Evolutionary conservation across 2,329 filamentous ascomycete species (phyloP).

Genomic region (Metarhizium guizhouense): DNA sequence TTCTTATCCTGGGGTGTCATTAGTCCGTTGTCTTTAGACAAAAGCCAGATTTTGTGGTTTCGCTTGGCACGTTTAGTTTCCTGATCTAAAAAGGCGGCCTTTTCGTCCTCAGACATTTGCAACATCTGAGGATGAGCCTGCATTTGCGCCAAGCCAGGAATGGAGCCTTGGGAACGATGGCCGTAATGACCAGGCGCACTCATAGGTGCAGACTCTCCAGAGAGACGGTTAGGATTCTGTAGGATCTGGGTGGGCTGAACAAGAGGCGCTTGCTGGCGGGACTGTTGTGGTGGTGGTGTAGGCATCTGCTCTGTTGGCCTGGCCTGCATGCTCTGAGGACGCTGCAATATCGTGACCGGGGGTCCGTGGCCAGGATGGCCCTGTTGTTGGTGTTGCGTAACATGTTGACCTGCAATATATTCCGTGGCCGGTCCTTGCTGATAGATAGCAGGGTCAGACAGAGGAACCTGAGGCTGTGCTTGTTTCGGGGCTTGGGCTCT

Average conservation of each 20-base stretch:
- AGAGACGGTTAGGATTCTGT: constrained; percentile 65
- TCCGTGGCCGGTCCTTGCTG: constrained; percentile 15
- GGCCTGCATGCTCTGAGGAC: constrained; percentile 35
- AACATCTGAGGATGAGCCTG: constrained; percentile 40
- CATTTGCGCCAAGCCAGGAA: constrained; percentile 22
- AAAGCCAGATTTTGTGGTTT: constrained; percentile 93
- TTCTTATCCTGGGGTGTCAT: constrained; percentile 99
- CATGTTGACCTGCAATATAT: constrained; percentile 14
- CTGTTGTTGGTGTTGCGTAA: constrained; percentile 18
- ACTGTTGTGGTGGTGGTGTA: constrained; percentile 12
- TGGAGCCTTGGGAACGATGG: constrained; percentile 43
- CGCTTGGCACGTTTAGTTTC: constrained; percentile 93
- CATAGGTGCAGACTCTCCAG: constrained; percentile 34
- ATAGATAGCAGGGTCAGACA: constrained; percentile 21
- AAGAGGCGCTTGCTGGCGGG: constrained; percentile 27
- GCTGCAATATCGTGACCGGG: constrained; percentile 46
- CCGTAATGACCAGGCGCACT: constrained; percentile 27
- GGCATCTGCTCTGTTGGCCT: constrained; percentile 15
- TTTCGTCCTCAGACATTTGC: constrained; percentile 75
- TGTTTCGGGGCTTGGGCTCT: constrained; percentile 55
- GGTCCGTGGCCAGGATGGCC: constrained; percentile 32
- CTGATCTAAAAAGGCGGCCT: constrained; percentile 73
- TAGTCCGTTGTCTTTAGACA: constrained; percentile 89
- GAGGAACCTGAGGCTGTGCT: constrained; percentile 22
- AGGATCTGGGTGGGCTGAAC: constrained; percentile 64